Evolutionary conservation across 2,329 filamentous ascomycete species (phyloP).

Genomic region (Akanthomyces dipterigenus): DNA sequence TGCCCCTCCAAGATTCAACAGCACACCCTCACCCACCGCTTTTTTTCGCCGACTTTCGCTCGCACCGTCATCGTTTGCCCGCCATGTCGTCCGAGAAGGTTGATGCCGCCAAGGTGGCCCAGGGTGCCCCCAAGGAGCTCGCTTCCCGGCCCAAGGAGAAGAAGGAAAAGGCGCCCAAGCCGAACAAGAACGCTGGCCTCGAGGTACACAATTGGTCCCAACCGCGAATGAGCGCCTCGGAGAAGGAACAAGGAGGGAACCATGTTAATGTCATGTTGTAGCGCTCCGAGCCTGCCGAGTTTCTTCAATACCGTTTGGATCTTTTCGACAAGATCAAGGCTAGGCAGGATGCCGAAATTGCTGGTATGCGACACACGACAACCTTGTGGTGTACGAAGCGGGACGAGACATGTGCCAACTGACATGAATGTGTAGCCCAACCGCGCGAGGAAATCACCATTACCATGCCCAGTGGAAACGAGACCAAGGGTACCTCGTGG

Average conservation of each 20-base stretch:
- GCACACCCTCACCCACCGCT: slow-evolving; percentile 24
- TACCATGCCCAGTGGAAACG: slow-evolving; percentile 64
- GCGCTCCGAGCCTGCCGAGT: slow-evolving; percentile 55
- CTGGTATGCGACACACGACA: slow-evolving; percentile 27
- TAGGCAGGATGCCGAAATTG: slow-evolving; percentile 69
- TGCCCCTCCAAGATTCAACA: slow-evolving; percentile 14
- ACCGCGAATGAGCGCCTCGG: slow-evolving; percentile 15
- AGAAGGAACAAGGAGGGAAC: neutral
- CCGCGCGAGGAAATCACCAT: slow-evolving; percentile 69
- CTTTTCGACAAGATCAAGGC: slow-evolving; percentile 87
- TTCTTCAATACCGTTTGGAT: slow-evolving; percentile 74
- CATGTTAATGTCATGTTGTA: slow-evolving; percentile 21
- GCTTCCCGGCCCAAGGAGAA: slow-evolving; percentile 30
- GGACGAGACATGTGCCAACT: neutral
- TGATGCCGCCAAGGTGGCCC: slow-evolving; percentile 27
- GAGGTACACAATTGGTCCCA: slow-evolving; percentile 27
- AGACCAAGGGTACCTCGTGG: slow-evolving; percentile 73
- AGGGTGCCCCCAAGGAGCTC: slow-evolving; percentile 27
- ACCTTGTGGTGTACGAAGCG: neutral
- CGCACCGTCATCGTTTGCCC: slow-evolving; percentile 20
- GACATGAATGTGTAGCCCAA: slow-evolving; percentile 43
- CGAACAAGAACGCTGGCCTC: slow-evolving; percentile 54
- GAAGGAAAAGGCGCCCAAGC: slow-evolving; percentile 36
- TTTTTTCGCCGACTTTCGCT: neutral
- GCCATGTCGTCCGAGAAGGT: slow-evolving; percentile 33